Evolutionary conservation across 768 basidiomycete genomes (phyloP).

Genomic region (Leucocoprinus sp.): DNA sequence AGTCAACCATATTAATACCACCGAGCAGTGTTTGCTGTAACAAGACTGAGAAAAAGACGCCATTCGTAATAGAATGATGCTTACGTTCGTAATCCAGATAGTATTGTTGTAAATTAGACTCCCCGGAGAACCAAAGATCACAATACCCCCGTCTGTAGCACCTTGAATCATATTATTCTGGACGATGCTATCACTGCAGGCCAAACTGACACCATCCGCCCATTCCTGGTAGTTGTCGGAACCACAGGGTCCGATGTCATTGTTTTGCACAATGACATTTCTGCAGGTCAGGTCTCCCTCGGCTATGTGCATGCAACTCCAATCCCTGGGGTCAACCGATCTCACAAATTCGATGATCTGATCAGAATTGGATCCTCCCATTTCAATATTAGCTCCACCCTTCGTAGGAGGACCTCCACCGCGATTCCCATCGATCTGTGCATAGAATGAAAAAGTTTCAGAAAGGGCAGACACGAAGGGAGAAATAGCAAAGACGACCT

Average conservation of each 20-base stretch:
- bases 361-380: conserved; percentile 66
- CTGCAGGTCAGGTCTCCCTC: conserved; percentile 63
- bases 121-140: conserved; percentile 70
- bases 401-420: conserved; percentile 37
- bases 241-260: conserved; percentile 78
- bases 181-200: conserved; percentile 53
- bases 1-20: conserved; percentile 75
- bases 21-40: conserved; percentile 59
- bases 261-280: conserved; percentile 63
- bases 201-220: conserved; percentile 78
- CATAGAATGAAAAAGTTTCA: neutral
- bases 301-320: conserved; percentile 75
- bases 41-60: conserved; percentile 5
- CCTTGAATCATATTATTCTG: conserved; percentile 63
- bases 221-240: conserved; percentile 57
- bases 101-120: conserved; percentile 70
- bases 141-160: conserved; percentile 76
- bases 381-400: conserved; percentile 78
- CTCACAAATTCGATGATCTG: conserved; percentile 75
- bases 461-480: neutral
- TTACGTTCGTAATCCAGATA: conserved; percentile 60
- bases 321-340: conserved; percentile 69
- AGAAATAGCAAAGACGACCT: conserved; percentile 31
- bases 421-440: conserved; percentile 68
- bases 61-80: conserved; percentile 17